Conservation (phyloP, 768 basidiomycete genomes). For the Polyporus arcularius region DNA sequence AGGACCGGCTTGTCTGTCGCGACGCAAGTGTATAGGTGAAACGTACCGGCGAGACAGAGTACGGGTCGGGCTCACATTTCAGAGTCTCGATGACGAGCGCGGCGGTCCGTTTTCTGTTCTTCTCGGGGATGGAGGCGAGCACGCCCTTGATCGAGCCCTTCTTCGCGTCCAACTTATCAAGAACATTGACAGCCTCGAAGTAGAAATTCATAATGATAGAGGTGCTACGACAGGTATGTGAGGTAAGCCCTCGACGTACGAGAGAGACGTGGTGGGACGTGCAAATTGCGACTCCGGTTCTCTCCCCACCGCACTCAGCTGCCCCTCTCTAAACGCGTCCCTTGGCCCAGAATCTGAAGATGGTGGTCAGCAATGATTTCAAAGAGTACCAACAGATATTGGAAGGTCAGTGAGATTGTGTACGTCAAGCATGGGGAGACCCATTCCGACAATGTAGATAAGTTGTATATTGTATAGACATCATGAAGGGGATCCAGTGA, state of each 20-base stretch:
- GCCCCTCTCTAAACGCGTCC: not conserved
- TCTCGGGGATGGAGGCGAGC: constrained; percentile 70
- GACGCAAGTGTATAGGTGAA: not conserved
- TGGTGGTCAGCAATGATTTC: not conserved
- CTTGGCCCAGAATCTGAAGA: too few relatives aligned
- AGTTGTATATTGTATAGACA: constrained; percentile 46
- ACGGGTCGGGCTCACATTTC: constrained; percentile 69
- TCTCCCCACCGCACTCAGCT: not conserved
- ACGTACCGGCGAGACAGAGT: not conserved
- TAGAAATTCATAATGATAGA: constrained; percentile 83
- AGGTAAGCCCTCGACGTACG: constrained; percentile 26
- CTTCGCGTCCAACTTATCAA: constrained; percentile 86
- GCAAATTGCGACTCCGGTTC: constrained; percentile 1
- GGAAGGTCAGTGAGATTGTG: constrained; percentile 22
- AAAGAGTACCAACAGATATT: not conserved
- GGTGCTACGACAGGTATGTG: constrained; percentile 28
- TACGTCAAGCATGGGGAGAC: constrained; percentile 53
- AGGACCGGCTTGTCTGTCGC: constrained; percentile 76
- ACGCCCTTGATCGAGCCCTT: constrained; percentile 92
- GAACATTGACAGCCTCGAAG: constrained; percentile 80
- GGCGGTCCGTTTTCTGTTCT: constrained; percentile 74
- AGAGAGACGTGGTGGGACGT: constrained; percentile 5
- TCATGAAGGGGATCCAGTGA: constrained; percentile 39
- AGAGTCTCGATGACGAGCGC: constrained; percentile 93
- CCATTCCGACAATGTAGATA: constrained; percentile 95